A percentile compares a stretch with the other conserved stretches of the same genome.
Conservation (phyloP, 2,329 filamentous ascomycete species). For the Fusarium heterosporum region DNA sequence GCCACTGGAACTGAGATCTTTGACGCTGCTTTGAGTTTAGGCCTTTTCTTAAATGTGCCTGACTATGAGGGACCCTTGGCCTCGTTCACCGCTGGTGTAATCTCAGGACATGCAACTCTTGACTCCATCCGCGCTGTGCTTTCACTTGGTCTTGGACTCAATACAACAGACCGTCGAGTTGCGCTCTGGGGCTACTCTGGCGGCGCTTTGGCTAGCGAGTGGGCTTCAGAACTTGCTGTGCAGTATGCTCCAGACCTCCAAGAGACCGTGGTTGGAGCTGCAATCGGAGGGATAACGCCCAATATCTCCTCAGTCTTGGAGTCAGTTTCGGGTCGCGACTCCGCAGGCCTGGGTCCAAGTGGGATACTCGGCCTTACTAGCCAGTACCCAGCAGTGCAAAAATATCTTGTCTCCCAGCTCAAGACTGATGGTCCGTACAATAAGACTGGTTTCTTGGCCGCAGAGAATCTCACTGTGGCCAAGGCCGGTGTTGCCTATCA, state of each 20-base stretch:
- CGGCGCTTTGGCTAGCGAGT: slow-evolving; percentile 63
- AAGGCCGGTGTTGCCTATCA: slow-evolving; percentile 28
- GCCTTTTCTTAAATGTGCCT: slow-evolving; percentile 54
- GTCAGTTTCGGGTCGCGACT: slow-evolving; percentile 47
- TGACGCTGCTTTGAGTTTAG: slow-evolving; percentile 28
- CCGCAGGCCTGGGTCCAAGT: slow-evolving; percentile 38
- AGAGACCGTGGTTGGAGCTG: slow-evolving; percentile 58
- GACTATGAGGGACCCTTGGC: slow-evolving; percentile 61
- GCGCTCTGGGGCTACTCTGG: slow-evolving; percentile 69
- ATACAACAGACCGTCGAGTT: slow-evolving; percentile 42
- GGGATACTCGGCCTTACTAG: slow-evolving; percentile 39
- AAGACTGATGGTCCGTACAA: slow-evolving; percentile 35
- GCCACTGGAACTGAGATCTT: neutral
- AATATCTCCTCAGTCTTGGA: slow-evolving; percentile 54
- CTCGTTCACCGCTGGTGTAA: slow-evolving; percentile 57
- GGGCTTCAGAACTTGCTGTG: slow-evolving; percentile 63
- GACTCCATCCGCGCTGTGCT: slow-evolving; percentile 60
- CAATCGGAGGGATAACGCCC: slow-evolving; percentile 61
- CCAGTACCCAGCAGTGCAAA: slow-evolving; percentile 37
- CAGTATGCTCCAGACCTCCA: slow-evolving; percentile 64
- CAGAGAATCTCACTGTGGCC: slow-evolving; percentile 5
- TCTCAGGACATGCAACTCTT: slow-evolving; percentile 58
- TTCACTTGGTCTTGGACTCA: slow-evolving; percentile 50
- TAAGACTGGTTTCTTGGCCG: slow-evolving; percentile 41
- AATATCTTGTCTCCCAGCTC: slow-evolving; percentile 35